Evolutionary conservation across 495 filamentous ascomycete genomes (phyloP).

Genomic region (Annulohypoxylon stygium): DNA sequence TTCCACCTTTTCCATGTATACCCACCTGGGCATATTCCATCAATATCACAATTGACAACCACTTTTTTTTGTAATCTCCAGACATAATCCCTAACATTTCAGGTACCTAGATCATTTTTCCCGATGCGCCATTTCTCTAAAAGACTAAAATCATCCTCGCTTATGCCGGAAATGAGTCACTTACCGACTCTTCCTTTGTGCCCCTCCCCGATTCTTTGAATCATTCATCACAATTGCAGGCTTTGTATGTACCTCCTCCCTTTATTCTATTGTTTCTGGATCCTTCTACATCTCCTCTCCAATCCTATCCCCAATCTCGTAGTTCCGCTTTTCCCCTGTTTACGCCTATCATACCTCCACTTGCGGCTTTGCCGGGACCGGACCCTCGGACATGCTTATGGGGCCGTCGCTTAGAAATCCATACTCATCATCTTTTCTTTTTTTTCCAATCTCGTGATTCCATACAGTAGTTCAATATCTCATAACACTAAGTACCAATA

Average conservation of each 20-base stretch:
- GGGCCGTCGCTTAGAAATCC: constrained; percentile 43
- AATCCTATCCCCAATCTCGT: constrained; percentile 19
- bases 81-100: background rate
- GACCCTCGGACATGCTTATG: constrained; percentile 32
- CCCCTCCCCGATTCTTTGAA: constrained; percentile 7
- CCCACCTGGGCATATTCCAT: constrained; percentile 2
- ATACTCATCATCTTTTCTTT: constrained; percentile 9
- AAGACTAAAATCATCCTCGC: background rate
- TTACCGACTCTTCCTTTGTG: constrained; percentile 32
- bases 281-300: constrained; percentile 19
- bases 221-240: background rate
- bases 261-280: constrained; percentile 30
- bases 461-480: constrained; percentile 17
- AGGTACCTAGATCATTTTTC: constrained; percentile 12
- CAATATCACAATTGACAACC: constrained; percentile 6
- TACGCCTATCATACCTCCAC: constrained; percentile 38
- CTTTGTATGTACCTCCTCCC: constrained; percentile 4
- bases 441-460: constrained; percentile 29
- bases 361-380: constrained; percentile 40
- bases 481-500: constrained; percentile 12
- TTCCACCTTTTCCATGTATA: constrained; percentile 17
- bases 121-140: constrained; percentile 38
- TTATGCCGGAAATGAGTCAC: constrained; percentile 36
- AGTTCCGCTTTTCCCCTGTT: constrained; percentile 41
- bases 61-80: background rate